Percentiles rank a stretch among this genome's conserved stretches.
phyloP scores from a whole-genome alignment of 805 yeast genomes.

The Candida ipomoeae region DNA sequence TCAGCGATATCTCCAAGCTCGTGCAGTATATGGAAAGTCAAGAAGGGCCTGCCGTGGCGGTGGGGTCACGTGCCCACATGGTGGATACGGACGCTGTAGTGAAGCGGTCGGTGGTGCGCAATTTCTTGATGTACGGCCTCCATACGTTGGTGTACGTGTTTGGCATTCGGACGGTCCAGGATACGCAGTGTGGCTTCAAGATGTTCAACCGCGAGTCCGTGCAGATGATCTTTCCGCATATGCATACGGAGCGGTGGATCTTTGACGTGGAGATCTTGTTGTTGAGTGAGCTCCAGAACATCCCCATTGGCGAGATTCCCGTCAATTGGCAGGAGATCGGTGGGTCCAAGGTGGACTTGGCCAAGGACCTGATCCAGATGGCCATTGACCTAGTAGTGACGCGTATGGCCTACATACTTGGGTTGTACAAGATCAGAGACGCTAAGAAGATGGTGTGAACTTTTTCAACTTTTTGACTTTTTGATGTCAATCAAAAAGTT shows the following conservation, averaged over 20 bases:
- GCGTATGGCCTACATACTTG: constrained; percentile 80
- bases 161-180: constrained; percentile 82
- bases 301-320: constrained; percentile 71
- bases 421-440: constrained; percentile 56
- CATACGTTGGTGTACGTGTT: constrained; percentile 82
- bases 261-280: constrained; percentile 92
- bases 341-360: constrained; percentile 91
- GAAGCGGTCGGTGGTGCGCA: constrained; percentile 82
- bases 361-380: constrained; percentile 87
- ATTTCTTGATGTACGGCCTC: constrained; percentile 87
- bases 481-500: too few species aligned
- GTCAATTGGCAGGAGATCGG: constrained; percentile 96
- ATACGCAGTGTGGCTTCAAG: constrained; percentile 98
- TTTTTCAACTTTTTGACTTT: neutral
- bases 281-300: constrained; percentile 66
- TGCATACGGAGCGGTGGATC: constrained; percentile 98
- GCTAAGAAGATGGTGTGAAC: neutral
- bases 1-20: constrained; percentile 61
- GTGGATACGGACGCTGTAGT: constrained; percentile 94
- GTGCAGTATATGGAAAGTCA: constrained; percentile 35
- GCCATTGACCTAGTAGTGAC: constrained; percentile 91
- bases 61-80: constrained; percentile 97
- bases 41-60: constrained; percentile 55
- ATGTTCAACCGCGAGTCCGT: constrained; percentile 74
- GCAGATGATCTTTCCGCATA: constrained; percentile 66